Evolutionary conservation across 495 filamentous ascomycete genomes (phyloP).

Genomic region (Podospora conica): DNA sequence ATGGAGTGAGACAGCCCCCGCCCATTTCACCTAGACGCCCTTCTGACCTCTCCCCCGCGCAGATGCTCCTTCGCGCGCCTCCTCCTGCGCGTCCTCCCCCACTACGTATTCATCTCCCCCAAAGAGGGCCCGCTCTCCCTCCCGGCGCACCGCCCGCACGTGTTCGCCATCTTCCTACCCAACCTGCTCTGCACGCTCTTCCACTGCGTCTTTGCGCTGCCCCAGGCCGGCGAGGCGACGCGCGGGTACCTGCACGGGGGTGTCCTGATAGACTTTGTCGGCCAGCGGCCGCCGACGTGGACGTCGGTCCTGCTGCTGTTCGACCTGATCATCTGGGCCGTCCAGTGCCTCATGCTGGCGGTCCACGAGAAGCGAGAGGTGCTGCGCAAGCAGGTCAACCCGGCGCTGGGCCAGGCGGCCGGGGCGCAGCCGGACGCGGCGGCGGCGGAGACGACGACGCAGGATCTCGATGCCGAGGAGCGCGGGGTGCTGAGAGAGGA

Average conservation of each 20-base stretch:
- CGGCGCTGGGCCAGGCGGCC: constrained; percentile 20
- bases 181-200: constrained; percentile 68
- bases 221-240: constrained; percentile 65
- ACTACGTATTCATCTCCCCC: constrained; percentile 73
- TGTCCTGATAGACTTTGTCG: constrained; percentile 77
- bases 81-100: constrained; percentile 60
- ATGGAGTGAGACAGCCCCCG: constrained; percentile 65
- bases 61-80: constrained; percentile 77
- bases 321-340: constrained; percentile 56
- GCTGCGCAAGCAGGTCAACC: constrained; percentile 38
- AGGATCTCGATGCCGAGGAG: constrained; percentile 79
- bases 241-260: constrained; percentile 82
- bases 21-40: not conserved
- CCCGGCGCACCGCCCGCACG: constrained; percentile 60
- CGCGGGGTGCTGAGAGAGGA: constrained; percentile 58
- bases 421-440: constrained; percentile 1
- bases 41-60: not conserved
- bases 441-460: constrained; percentile 27
- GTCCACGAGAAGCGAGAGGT: constrained; percentile 64
- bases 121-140: constrained; percentile 55
- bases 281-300: constrained; percentile 68
- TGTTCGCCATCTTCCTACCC: constrained; percentile 62
- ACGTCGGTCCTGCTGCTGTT: constrained; percentile 56
- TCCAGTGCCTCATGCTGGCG: constrained; percentile 71
- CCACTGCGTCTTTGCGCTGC: constrained; percentile 57